Evolutionary conservation across 2,329 filamentous ascomycete genomes (phyloP).

Genomic region (Xylaria sp.): DNA sequence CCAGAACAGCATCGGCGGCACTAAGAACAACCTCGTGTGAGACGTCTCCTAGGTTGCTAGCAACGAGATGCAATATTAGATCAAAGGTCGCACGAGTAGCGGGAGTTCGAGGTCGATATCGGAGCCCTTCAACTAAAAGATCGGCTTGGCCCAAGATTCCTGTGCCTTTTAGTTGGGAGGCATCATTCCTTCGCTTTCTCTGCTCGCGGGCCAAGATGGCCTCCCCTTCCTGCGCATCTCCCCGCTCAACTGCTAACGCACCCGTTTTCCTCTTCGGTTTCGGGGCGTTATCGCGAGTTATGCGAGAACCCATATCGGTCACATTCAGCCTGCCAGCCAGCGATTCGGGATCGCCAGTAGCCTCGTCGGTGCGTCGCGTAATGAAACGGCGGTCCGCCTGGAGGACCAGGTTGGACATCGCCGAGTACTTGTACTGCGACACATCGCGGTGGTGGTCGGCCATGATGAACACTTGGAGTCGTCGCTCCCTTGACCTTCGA

Average conservation of each 20-base stretch:
- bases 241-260: constrained; percentile 66
- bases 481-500: constrained; percentile 12
- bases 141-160: constrained; percentile 82
- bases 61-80: constrained; percentile 85
- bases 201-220: constrained; percentile 81
- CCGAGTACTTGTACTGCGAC: constrained; percentile 97
- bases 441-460: constrained; percentile 74
- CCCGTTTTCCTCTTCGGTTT: constrained; percentile 72
- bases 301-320: constrained; percentile 85
- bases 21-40: constrained; percentile 87
- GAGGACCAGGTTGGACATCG: constrained; percentile 99
- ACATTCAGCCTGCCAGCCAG: constrained; percentile 91
- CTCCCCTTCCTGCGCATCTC: constrained; percentile 70
- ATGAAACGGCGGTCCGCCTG: constrained; percentile 98
- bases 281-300: constrained; percentile 71
- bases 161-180: constrained; percentile 61
- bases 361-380: constrained; percentile 85
- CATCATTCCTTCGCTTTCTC: constrained; percentile 77
- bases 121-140: constrained; percentile 81
- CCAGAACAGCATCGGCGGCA: constrained; percentile 85
- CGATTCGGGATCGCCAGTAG: constrained; percentile 95
- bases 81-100: constrained; percentile 92
- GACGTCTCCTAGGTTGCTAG: constrained; percentile 84
- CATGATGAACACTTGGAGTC: constrained; percentile 47
- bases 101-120: constrained; percentile 84